These are phyloP conservation scores for Chalara sp. DNA, from an alignment of 2,329 filamentous ascomycete genomes.

Conservation along the genomic window DNA sequence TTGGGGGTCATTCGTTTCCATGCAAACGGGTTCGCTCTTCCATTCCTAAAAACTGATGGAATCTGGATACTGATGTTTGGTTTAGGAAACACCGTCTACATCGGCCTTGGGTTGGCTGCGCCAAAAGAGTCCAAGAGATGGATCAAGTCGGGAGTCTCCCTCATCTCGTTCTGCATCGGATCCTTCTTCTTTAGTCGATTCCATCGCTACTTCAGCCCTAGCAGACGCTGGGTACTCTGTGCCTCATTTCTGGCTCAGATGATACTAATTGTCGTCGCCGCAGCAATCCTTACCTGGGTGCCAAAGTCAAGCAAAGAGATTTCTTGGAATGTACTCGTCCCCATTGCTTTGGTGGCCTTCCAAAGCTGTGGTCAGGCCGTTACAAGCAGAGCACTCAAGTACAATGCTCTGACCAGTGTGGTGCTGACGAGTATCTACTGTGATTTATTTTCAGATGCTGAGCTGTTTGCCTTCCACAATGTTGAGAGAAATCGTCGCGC, in stretches of 20 bases:
- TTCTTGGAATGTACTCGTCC: constrained; percentile 55
- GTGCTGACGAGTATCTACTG: constrained; percentile 76
- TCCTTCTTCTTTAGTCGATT: constrained; percentile 65
- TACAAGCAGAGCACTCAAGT: constrained; percentile 60
- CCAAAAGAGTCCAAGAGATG: constrained; percentile 50
- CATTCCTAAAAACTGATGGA: background rate
- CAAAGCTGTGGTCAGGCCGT: constrained; percentile 73
- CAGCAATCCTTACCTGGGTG: constrained; percentile 44
- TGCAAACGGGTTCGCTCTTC: constrained; percentile 55
- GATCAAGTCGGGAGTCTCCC: constrained; percentile 66
- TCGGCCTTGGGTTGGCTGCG: constrained; percentile 65
- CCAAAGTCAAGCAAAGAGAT: constrained; percentile 35
- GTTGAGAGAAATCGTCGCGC: constrained; percentile 43
- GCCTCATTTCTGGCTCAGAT: constrained; percentile 49
- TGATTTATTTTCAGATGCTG: constrained; percentile 65
- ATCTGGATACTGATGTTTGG: background rate
- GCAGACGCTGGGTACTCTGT: constrained; percentile 59
- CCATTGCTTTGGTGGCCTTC: constrained; percentile 64
- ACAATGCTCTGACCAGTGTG: constrained; percentile 64
- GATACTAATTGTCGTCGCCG: constrained; percentile 42
- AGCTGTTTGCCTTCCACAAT: constrained; percentile 37
- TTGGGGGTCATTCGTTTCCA: constrained; percentile 60
- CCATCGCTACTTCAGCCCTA: constrained; percentile 55
- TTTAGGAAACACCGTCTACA: constrained; percentile 68
- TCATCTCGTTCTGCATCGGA: constrained; percentile 64